Evolutionary conservation across 2,329 filamentous ascomycete genomes (phyloP), one percentile per base, ranked within the genome.

Genomic region (Calonectria honghensis): DNA sequence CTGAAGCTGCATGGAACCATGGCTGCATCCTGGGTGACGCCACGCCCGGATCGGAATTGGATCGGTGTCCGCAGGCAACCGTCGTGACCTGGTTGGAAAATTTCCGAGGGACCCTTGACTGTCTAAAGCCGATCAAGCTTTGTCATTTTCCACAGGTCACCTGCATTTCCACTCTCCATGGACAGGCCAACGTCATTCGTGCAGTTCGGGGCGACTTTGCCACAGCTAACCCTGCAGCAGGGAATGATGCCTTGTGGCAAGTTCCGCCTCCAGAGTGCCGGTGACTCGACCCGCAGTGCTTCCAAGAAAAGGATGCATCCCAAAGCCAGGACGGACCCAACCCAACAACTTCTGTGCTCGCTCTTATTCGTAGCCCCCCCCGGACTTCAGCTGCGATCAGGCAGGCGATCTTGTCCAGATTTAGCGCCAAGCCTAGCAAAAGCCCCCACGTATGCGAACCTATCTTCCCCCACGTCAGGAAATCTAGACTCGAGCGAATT

Each of bases 71-170:
- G 59, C 65, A 70, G 64, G 16, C 66, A 70, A 59, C 74, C 63
- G 70, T 57, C 70, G 24, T 29, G 70, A 54, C 68, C 64, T 69
- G 57, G 64, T 41, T 59, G 67, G 70, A 79, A 80, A 80, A 74
- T 76, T 50, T 65, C 79, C 79, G 78, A 77, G 59, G 64, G 71
- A 72, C 78, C 72, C 72, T 65, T 73, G 73, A 41, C 70, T 73
- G 65, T 37, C 41, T 57, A 59, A 71, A 70, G 67, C 72, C 64
- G 51, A 59, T 65, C 73, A 51, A 72, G 65, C 73, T 68, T 68
- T 64, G 70, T 74, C 72, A 75, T 71, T 51, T 73, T 51, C 57
- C 50, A 69, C 66, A 51, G 27, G 41, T 69, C 39, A 61, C 66
- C 65, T 69, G 57, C 71, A 73, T 69, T 18, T 51, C n/a, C 29